Base-by-base conservation (phyloP, 148 eudicot genomes). In the Camellia lanceoleosa region DNA sequence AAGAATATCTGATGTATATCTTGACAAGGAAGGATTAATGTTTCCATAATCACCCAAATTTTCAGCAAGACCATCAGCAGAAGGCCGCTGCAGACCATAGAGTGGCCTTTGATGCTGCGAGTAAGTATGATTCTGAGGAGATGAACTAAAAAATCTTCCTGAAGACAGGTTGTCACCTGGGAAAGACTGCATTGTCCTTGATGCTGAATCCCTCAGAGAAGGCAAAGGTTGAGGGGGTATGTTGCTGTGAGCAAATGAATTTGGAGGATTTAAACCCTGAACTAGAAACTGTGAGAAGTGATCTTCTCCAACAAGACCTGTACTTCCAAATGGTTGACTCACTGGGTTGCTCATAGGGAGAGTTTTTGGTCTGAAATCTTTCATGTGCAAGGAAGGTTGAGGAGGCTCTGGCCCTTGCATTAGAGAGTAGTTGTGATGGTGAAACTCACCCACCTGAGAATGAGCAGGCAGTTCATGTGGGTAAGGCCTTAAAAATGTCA, bases 361-460 rank as follows among this genome's bases (percentile, higher is more conserved):
- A 66, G 79, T 42, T 8, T 76, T 80, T 23, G 79, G 73, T 66
- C 47, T 47, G 65, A 80, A 54, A 82, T 80, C 75, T 54, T 81
- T 80, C 46, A 55, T 73, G 44, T 42, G 69, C 9, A 56, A 63
- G 47, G 82, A 77, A 64, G 80, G 80, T 79, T 64, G 81, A 78
- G 61, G 51, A 54, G 82, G 62, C 30, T 80, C 86, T 59, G 55
- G 87, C 60, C 74, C 86, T 85, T 54, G 80, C 60, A 75, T 60
- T 16, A 70, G 44, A 61, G 82, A 78, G 82, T 82, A 84, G 43
- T 77, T 70, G 55, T 73, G 90, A 71, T 81, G 83, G 81, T 85
- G 89, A 79, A 70, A 80, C 70, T 83, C 86, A 65, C 87, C 85
- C 78, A 68, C 82, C 77, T 88, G 91, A 82, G 87, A 78, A 80